Percentiles rank a stretch among this genome's conserved stretches.
Conservation (phyloP, 495 filamentous ascomycete species). For the Aspergillus sclerotiicarbonarius region DNA sequence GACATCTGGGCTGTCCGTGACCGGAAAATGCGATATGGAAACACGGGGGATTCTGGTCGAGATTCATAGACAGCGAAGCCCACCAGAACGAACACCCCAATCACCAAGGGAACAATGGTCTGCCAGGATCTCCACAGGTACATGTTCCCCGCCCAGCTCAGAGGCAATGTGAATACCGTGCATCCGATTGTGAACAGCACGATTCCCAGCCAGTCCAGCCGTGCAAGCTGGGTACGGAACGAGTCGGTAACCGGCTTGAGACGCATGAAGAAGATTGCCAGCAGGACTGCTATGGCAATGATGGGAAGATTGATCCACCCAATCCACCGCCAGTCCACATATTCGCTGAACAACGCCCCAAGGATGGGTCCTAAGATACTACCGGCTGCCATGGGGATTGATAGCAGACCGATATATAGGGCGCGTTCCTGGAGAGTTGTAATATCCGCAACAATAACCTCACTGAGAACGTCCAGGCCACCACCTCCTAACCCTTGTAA, state of each 20-base stretch:
- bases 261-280: slow-evolving; percentile 1
- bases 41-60: background rate
- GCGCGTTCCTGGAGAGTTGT: background rate
- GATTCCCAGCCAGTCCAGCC: background rate
- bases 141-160: background rate
- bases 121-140: background rate
- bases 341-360: background rate
- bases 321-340: background rate
- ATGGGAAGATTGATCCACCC: slow-evolving; percentile 1
- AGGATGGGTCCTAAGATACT: background rate
- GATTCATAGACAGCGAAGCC: background rate
- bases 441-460: background rate
- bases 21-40: background rate
- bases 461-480: background rate
- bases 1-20: background rate
- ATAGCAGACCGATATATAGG: background rate
- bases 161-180: background rate
- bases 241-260: background rate
- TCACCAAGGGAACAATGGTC: background rate
- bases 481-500: background rate
- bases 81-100: background rate
- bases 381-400: background rate
- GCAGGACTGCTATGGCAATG: background rate
- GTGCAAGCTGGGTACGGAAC: background rate
- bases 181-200: background rate